Evolutionary conservation across 2,329 filamentous ascomycete species (phyloP), one percentile per base, ranked within the genome.

Genomic region (Fonsecaea erecta): DNA sequence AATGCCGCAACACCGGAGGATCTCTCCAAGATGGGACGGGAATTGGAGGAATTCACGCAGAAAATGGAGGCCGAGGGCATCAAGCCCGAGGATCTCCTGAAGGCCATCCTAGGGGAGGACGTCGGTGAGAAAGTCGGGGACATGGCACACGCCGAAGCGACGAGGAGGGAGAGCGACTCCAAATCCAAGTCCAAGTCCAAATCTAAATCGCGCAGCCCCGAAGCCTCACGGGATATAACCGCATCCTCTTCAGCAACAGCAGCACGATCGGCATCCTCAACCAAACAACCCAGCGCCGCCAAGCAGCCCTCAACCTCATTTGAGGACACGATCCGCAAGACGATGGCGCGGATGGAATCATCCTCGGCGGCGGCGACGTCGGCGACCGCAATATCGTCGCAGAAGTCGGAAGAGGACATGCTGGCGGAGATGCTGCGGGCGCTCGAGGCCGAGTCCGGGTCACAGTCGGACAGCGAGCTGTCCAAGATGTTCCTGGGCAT

Each of bases 401-500:
- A 84, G 5, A 70, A 68, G 37, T 82, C 82, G 0, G 87, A 83
- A 55, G 88, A 97, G 69, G 93, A 97, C 75, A 87, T 98, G 74
- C 82, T 99, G 51, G 88, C 91, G n/a, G 91, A 97, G 76, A 88
- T 99, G 82, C 84, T 99, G 74, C 95, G 95, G 77, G 91, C 95
- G 68, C 89, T 97, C 80, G 90, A 92, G 73, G 84, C 85, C 24
- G 84, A 87, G 7, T 84, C 84, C 9, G 84, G 82, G 1, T 46
- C 37, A 2, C 26, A 40, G 7, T 37, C 81, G 14, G 92, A 97
- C 63, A 93, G 95, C 72, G 93, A 96, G 72, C 91, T 98, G 73
- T 93, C 92, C 63, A 94, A 96, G 80, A 92, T 98, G 88, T 86
- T 99, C 65, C 87, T 96, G 84, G 91, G 91, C 60, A 97, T 98